Evolutionary conservation across 2,329 filamentous ascomycete species (phyloP).

Genomic region (Calonectria pseudoturangicola): DNA sequence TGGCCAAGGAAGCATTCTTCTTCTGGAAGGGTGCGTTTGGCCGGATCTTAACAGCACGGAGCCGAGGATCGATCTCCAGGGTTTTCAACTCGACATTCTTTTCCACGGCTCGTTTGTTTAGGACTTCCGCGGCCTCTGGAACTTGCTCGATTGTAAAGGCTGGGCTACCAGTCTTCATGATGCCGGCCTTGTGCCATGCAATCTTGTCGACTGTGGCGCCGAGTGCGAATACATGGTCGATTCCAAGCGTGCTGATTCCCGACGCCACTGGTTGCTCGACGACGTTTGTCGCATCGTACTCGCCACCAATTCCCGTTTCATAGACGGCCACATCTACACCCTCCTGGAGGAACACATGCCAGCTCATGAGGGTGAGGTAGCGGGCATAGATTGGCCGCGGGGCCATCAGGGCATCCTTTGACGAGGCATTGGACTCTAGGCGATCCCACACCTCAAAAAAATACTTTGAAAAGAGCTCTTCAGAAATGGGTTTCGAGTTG

Average conservation of each 20-base stretch:
- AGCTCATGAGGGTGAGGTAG: constrained; percentile 79
- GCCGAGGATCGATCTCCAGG: constrained; percentile 67
- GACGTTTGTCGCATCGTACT: constrained; percentile 81
- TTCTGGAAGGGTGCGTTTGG: constrained; percentile 76
- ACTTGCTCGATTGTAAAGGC: constrained; percentile 76
- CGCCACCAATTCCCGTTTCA: constrained; percentile 81
- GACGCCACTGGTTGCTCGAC: constrained; percentile 74
- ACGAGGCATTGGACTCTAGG: constrained; percentile 62
- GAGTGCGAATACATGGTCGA: constrained; percentile 80
- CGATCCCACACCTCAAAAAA: constrained; percentile 82
- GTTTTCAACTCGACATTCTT: constrained; percentile 69
- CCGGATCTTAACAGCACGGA: constrained; percentile 67
- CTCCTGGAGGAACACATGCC: constrained; percentile 79
- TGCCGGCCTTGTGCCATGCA: constrained; percentile 84
- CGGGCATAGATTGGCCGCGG: constrained; percentile 75
- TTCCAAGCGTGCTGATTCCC: constrained; percentile 79
- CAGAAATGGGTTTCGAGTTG: constrained; percentile 74
- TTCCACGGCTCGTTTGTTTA: constrained; percentile 71
- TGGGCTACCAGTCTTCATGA: constrained; percentile 76
- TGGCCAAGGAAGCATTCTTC: constrained; percentile 72
- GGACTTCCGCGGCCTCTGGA: constrained; percentile 65
- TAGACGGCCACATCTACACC: constrained; percentile 78
- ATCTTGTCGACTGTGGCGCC: constrained; percentile 79
- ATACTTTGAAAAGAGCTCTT: constrained; percentile 76
- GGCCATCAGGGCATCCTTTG: constrained; percentile 59